Evolutionary conservation across 257 asterid genomes (phyloP).

Genomic region (Nicotiana undulata): DNA sequence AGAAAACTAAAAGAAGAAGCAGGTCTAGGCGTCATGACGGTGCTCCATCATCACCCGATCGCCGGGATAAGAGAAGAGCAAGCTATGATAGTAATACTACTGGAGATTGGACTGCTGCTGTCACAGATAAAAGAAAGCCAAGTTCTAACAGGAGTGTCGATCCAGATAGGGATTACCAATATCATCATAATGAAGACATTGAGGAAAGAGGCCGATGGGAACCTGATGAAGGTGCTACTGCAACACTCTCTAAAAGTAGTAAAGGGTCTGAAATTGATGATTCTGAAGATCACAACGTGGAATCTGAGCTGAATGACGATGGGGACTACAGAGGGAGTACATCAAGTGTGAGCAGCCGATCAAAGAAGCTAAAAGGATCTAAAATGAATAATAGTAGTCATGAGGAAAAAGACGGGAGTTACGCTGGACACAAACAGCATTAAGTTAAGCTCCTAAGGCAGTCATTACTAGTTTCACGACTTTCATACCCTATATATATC

Average conservation of each 20-base stretch:
- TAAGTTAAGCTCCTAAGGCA: background rate
- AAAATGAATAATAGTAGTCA: background rate
- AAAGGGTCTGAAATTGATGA: conserved; percentile 3
- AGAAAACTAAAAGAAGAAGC: background rate
- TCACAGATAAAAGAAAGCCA: conserved; percentile 21
- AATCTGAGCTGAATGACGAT: background rate
- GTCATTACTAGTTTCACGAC: background rate
- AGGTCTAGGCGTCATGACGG: conserved; percentile 9
- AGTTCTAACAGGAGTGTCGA: conserved; percentile 14
- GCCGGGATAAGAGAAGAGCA: conserved; percentile 21
- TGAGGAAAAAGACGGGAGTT: background rate
- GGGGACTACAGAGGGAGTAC: background rate
- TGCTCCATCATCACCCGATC: conserved; percentile 30
- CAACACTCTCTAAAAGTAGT: background rate
- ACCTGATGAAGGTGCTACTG: conserved; percentile 22
- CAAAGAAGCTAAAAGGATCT: background rate
- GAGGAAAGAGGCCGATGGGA: conserved; percentile 56
- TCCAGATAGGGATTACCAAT: conserved; percentile 10
- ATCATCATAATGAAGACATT: conserved; percentile 16
- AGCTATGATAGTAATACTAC: conserved; percentile 14
- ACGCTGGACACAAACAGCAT: background rate
- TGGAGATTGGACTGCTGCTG: conserved; percentile 26
- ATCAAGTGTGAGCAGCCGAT: background rate
- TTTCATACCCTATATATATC: background rate
- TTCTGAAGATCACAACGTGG: background rate